These are phyloP conservation scores for Psilocybe subaeruginosa DNA, from an alignment of 768 basidiomycete genomes.

Conservation along the genomic window DNA sequence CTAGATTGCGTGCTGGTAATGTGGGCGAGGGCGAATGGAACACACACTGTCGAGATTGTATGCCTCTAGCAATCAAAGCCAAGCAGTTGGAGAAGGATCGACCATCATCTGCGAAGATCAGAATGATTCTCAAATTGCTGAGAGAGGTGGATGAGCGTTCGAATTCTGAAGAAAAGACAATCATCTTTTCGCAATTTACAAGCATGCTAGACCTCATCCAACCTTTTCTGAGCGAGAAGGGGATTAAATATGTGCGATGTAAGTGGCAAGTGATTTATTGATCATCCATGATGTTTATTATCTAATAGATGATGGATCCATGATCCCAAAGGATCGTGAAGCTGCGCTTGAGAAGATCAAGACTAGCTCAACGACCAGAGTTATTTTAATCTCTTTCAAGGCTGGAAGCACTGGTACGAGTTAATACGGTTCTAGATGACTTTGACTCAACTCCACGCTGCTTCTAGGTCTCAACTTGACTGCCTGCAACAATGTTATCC, in stretches of 20 bases:
- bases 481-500: constrained; percentile 91
- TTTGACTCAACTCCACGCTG: constrained; percentile 7
- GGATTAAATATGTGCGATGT: constrained; percentile 86
- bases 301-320: constrained; percentile 81
- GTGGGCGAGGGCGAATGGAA: constrained; percentile 40
- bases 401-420: constrained; percentile 87
- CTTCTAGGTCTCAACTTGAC: constrained; percentile 82
- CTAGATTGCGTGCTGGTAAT: constrained; percentile 42
- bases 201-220: constrained; percentile 85
- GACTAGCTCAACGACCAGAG: constrained; percentile 53
- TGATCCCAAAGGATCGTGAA: constrained; percentile 79
- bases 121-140: constrained; percentile 78
- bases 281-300: neutral
- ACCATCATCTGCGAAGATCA: constrained; percentile 84
- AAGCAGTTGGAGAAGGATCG: constrained; percentile 53
- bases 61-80: constrained; percentile 51
- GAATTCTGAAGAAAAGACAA: constrained; percentile 81
- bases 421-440: neutral
- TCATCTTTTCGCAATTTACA: constrained; percentile 95
- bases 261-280: constrained; percentile 36
- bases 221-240: constrained; percentile 73
- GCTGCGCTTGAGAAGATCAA: constrained; percentile 75
- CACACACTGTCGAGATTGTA: constrained; percentile 64
- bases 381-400: constrained; percentile 96
- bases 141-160: constrained; percentile 61